phyloP scores from a whole-genome alignment of 2,329 filamentous ascomycete genomes.

The Cladosporium sp. region DNA sequence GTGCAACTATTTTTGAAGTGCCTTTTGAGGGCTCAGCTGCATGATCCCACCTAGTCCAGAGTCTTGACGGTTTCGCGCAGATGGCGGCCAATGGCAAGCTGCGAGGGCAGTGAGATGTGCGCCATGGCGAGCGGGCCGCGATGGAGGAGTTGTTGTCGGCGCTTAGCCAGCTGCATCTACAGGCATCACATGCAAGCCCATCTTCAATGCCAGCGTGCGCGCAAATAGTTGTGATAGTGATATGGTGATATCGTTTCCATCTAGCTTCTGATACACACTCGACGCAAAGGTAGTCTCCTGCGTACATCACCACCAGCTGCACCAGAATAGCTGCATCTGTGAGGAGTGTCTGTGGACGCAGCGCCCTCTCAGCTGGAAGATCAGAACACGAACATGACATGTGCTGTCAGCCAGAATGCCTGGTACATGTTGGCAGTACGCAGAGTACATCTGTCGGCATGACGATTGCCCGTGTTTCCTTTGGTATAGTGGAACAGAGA shows the following conservation, averaged over 20 bases:
- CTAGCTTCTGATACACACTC: neutral
- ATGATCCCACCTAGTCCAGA: neutral
- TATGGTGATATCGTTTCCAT: too few species aligned
- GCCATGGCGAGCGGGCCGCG: conserved; percentile 2
- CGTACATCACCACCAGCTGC: neutral
- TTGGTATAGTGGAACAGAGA: neutral
- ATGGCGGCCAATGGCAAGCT: neutral
- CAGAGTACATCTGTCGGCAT: neutral
- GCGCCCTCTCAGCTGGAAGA: neutral
- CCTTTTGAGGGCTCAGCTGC: conserved; percentile 4
- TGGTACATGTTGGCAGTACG: neutral
- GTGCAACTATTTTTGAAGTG: conserved; percentile 11
- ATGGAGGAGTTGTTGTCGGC: neutral
- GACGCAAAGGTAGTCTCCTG: neutral
- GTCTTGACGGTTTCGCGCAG: neutral
- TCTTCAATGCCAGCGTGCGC: neutral
- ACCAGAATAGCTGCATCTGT: neutral
- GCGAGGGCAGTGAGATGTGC: conserved; percentile 4
- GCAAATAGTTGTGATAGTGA: neutral
- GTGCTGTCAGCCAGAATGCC: neutral
- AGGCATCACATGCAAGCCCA: neutral
- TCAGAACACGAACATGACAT: neutral
- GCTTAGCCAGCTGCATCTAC: neutral
- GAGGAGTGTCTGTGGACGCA: too few species aligned
- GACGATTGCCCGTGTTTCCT: neutral